Evolutionary conservation across 2,329 filamentous ascomycete genomes (phyloP), one percentile per base, ranked within the genome.

Genomic region (Capronia americana): DNA sequence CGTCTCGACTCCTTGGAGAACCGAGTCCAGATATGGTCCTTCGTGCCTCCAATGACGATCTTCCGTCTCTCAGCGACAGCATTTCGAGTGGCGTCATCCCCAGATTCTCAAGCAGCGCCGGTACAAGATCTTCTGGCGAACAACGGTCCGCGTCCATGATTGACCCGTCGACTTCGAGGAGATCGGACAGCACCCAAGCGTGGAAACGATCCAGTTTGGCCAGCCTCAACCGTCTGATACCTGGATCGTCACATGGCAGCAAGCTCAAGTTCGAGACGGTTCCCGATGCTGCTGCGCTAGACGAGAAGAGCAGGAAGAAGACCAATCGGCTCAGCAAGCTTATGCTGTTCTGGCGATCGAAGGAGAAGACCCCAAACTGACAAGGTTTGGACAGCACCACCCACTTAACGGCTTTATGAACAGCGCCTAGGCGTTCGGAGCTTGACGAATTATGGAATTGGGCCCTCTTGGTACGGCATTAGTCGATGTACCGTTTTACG

Each of bases 41-140:
- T 38, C 79, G 80, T 48, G 76, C 75, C 41, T 84, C 82, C 1
- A 75, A 79, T 50, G 82, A 84, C 51, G 82, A 84, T 76, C 80
- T 83, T 3, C 82, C 82, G 17, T 84, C 82, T 28, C 73, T 84
- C 34, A 83, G 79, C 28, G 83, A 82, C 71, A 83, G 81, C 70
- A 77, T 80, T 48, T 84, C 82, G 1, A 83, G 80, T 28, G 81
- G 79, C 57, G 78, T 77, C 26, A 62, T 80, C 23, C 75, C 79
- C 38, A 78, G 81, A 28, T 76, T 82, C 32, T 83, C 81, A 7
- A 77, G 77, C 28, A 79, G 76, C 23, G 79, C 81, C 64, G 77
- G 79, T 64, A 74, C 75, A 44, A 77, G 78, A 53, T 76, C 75
- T 26, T 80, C 79, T 5, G 60, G 70, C 24, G 78, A 78, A 1